Conservation (phyloP, 169 alveolate species). For the Hepatocystis sp. region DNA sequence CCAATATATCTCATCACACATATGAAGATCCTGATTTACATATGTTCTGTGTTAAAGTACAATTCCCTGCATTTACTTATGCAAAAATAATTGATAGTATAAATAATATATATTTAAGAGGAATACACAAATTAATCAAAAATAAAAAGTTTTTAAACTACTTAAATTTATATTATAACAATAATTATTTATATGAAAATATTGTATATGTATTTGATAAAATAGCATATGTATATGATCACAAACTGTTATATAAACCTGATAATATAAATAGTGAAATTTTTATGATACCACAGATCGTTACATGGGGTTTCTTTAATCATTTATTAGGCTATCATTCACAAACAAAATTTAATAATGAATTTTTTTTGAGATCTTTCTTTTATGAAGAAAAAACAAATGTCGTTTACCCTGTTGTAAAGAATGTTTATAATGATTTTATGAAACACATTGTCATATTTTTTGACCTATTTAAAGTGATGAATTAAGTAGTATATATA, state of each 20-base stretch:
- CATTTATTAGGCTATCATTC: conserved; percentile 33
- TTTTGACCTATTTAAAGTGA: conserved; percentile 12
- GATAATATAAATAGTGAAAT: too few species aligned
- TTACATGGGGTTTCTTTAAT: conserved; percentile 58
- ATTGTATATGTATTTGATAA: conserved; percentile 56
- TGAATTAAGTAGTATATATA: neutral
- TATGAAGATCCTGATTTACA: too few species aligned
- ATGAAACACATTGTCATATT: conserved; percentile 31
- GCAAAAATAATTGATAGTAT: too few species aligned
- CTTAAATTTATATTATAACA: too few species aligned
- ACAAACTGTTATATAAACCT: too few species aligned
- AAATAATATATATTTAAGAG: too few species aligned
- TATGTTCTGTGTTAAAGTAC: too few species aligned
- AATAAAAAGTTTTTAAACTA: too few species aligned
- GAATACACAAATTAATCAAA: too few species aligned
- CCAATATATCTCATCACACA: too few species aligned
- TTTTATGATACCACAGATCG: conserved; percentile 42
- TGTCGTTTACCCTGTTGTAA: conserved; percentile 16
- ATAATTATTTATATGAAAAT: conserved; percentile 24
- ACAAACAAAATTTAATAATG: conserved; percentile 32
- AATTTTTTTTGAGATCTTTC: conserved; percentile 22
- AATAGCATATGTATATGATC: conserved; percentile 41
- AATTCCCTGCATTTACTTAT: too few species aligned
- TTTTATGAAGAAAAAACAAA: conserved; percentile 24
- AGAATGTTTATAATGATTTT: conserved; percentile 7